phyloP scores from a whole-genome alignment of 306 rosid species.

The Arachis stenosperma region DNA sequence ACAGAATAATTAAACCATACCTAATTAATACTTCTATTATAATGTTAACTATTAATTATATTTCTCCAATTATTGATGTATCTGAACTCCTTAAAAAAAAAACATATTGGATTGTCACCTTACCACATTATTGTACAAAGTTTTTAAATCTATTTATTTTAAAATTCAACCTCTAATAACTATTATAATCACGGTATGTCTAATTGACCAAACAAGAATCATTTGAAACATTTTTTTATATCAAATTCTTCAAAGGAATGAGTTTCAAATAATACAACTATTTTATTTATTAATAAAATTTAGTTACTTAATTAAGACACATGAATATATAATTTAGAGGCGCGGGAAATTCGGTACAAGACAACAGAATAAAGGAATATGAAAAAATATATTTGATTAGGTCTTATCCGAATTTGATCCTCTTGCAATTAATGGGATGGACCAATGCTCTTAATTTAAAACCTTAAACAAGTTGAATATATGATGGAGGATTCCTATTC shows the following conservation, averaged over 20 bases:
- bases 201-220: too few relatives aligned
- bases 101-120: too few relatives aligned
- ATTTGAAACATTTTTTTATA: neutral
- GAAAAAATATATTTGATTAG: neutral
- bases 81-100: too few relatives aligned
- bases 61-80: too few relatives aligned
- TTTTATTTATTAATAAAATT: neutral
- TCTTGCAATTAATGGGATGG: constrained; percentile 3
- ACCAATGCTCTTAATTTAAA: neutral
- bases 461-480: neutral
- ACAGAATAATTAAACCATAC: too few relatives aligned
- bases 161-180: too few relatives aligned
- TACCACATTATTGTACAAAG: too few relatives aligned
- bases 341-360: neutral
- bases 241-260: neutral
- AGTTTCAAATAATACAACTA: neutral
- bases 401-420: constrained; percentile 28
- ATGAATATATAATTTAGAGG: neutral
- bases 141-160: too few relatives aligned
- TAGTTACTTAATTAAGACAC: neutral
- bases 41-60: too few relatives aligned
- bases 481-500: constrained; percentile 1
- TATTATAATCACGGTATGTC: too few relatives aligned
- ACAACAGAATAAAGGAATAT: neutral
- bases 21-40: too few relatives aligned